Evolutionary conservation across 257 asterid species (phyloP), one percentile per base, ranked within the genome.

Genomic region (Agastache rugosa): DNA sequence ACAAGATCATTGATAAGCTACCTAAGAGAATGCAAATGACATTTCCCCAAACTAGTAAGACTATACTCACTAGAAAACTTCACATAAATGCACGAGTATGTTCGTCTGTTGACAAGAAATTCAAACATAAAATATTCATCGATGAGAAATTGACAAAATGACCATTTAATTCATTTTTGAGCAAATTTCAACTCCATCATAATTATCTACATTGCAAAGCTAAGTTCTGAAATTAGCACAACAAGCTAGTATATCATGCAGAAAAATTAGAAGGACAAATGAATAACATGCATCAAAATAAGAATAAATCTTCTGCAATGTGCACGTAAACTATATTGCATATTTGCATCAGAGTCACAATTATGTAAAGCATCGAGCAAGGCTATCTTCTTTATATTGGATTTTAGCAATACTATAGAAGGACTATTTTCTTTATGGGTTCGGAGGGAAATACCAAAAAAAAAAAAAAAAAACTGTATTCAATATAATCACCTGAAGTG

Each of bases 271-370:
- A 48, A 47, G 29, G 16, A 10, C 8, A 67, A 48, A 2, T 0
- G 14, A 27, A 4, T 44, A 44, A 44, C 50, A 56, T 22, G 63
- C 3, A 25, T 17, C 69, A 45, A 15, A n/a, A 17, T 7, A 20
- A 39, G 44, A 53, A 10, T 7, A 68, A 48, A 22, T 34, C 31
- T 22, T 55, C 75, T 58, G 60, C 77, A 41, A 11, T 7, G 54
- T 9, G 9, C 9, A 20, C 48, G 37, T 35, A 12, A 9, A 62
- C 11, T 5, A 11, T 4, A 20, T 12, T 29, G 67, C n/a, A n/a
- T n/a, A n/a, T n/a, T n/a, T n/a, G n/a, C 44, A 67, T 11, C 47
- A 39, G 44, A 41, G 15, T 31, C 56, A 65, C 59, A 35, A 34
- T 9, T 23, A 66, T 20, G 42, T 34, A 27, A 51, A 35, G 41